phyloP scores from a whole-genome alignment of 2,329 filamentous ascomycete species.

The Fusarium domesticum region DNA sequence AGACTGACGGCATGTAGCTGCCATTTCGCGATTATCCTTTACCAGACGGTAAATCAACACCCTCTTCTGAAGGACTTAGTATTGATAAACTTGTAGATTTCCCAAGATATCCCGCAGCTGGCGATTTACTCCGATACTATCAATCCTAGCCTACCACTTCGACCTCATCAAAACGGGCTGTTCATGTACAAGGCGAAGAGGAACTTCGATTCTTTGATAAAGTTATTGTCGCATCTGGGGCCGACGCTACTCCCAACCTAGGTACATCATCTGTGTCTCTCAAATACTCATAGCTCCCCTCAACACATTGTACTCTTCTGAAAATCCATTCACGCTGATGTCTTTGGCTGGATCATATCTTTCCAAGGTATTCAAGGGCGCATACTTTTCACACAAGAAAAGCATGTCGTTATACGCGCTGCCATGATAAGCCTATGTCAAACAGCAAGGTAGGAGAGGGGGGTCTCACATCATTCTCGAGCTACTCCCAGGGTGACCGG shows the following conservation, averaged over 20 bases:
- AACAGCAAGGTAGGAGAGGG: too few species aligned
- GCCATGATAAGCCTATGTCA: background rate
- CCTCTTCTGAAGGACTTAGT: too few species aligned
- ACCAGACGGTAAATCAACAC: constrained; percentile 14
- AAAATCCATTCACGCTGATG: background rate
- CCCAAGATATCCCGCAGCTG: constrained; percentile 12
- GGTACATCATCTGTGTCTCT: too few species aligned
- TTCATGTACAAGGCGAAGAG: constrained; percentile 11
- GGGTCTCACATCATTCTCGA: background rate
- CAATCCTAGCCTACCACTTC: constrained; percentile 23
- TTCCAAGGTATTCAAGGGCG: background rate
- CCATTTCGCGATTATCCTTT: constrained; percentile 26
- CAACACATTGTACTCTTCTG: background rate
- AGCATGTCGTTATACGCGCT: background rate
- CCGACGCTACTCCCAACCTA: constrained; percentile 17
- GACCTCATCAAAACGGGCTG: constrained; percentile 17
- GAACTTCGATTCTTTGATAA: constrained; percentile 22
- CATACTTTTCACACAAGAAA: background rate
- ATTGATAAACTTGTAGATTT: constrained; percentile 11
- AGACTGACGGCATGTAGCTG: constrained; percentile 5
- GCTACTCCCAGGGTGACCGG: background rate
- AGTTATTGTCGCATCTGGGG: constrained; percentile 23
- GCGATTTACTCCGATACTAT: constrained; percentile 20
- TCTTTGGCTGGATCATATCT: background rate
- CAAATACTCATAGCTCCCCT: background rate